Conservation (phyloP, 371 early-diverging fungal genomes). For the Mucor irregularis region DNA sequence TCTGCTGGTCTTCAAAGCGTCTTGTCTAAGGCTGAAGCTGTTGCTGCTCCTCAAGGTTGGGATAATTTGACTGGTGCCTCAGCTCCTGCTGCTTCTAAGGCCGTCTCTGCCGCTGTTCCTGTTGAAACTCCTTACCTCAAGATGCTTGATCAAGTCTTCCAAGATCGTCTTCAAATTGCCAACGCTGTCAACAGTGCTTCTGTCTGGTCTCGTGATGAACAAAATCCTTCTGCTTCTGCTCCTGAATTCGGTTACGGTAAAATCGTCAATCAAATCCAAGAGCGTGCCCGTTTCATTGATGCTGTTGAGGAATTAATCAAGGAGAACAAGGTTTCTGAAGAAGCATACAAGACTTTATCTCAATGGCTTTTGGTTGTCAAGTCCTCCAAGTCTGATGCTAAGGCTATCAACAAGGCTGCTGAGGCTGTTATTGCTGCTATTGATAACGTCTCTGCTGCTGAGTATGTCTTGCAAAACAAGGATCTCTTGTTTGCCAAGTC, state of each 20-base stretch:
- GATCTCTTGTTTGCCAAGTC: slow-evolving; percentile 59
- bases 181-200: slow-evolving; percentile 63
- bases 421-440: slow-evolving; percentile 36
- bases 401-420: slow-evolving; percentile 40
- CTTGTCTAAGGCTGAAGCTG: slow-evolving; percentile 10
- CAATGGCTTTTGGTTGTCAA: slow-evolving; percentile 71
- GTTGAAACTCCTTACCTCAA: slow-evolving; percentile 79
- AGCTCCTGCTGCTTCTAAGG: background rate
- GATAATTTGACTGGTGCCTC: background rate
- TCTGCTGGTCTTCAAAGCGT: slow-evolving; percentile 8
- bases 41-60: slow-evolving; percentile 21
- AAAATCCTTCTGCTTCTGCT: slow-evolving; percentile 51
- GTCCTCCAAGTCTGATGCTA: slow-evolving; percentile 50
- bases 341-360: slow-evolving; percentile 61
- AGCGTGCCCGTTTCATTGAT: slow-evolving; percentile 69
- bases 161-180: slow-evolving; percentile 75
- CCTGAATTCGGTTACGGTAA: slow-evolving; percentile 89
- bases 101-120: slow-evolving; percentile 6
- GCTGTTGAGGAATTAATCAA: slow-evolving; percentile 62
- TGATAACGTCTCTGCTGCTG: slow-evolving; percentile 29
- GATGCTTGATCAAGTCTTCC: slow-evolving; percentile 79
- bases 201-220: slow-evolving; percentile 42
- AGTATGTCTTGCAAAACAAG: slow-evolving; percentile 37
- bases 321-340: slow-evolving; percentile 47
- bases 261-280: slow-evolving; percentile 67